These are phyloP conservation scores for Candida dubliniensis DNA, from an alignment of 1,139 yeast genomes.

Conservation along the genomic window DNA sequence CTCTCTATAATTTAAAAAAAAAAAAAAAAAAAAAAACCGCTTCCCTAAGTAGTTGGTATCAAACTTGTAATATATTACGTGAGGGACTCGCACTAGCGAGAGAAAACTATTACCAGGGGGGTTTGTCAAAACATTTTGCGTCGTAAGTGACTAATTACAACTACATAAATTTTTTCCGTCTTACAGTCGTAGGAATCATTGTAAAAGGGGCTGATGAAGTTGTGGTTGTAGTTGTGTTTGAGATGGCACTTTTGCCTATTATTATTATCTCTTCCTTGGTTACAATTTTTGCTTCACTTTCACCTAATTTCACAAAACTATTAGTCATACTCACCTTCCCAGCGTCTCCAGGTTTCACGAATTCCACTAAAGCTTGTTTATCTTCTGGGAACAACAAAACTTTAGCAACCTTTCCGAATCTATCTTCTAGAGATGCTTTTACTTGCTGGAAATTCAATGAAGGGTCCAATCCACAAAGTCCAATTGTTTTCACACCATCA, in stretches of 20 bases:
- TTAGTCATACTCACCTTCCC: slow-evolving; percentile 55
- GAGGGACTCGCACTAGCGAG: no score
- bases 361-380: slow-evolving; percentile 57
- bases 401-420: slow-evolving; percentile 38
- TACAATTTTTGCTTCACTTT: slow-evolving; percentile 5
- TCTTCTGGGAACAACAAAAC: slow-evolving; percentile 49
- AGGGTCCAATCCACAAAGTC: slow-evolving; percentile 47
- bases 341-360: slow-evolving; percentile 44
- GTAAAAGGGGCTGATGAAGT: slow-evolving; percentile 27
- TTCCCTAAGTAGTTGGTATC: no score
- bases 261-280: slow-evolving; percentile 6
- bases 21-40: no score
- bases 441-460: slow-evolving; percentile 47
- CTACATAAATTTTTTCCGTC: slow-evolving; percentile 7
- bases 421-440: slow-evolving; percentile 26
- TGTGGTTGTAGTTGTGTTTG: slow-evolving; percentile 28
- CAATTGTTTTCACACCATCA: slow-evolving; percentile 35
- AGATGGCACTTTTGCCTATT: slow-evolving; percentile 26
- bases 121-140: not conserved
- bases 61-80: no score
- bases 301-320: slow-evolving; percentile 10
- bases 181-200: slow-evolving; percentile 11
- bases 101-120: not conserved
- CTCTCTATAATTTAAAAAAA: no score
- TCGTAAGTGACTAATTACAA: no score